Evolutionary conservation across 768 basidiomycete genomes (phyloP), one percentile per base, ranked within the genome.

Genomic region (Tylopilus subfusipes): DNA sequence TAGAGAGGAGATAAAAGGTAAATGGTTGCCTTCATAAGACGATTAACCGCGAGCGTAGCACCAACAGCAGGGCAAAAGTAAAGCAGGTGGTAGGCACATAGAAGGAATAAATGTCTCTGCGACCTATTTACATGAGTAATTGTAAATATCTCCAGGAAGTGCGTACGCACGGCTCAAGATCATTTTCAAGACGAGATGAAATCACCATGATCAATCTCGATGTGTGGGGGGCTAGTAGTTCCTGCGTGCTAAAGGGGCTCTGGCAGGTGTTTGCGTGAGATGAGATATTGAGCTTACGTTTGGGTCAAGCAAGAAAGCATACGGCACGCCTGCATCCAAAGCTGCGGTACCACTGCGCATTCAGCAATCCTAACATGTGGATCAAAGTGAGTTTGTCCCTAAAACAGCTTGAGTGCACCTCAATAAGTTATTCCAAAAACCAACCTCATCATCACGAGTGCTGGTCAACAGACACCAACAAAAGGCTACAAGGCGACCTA

Each of bases 101-200:
- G 72, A 33, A 90, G 69, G 50, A 85, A 70, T 16, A 64, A 62
- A 5, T 78, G 58, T 29, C 70, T 77, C 54, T 77, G 73, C 46
- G 38, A 75, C 78, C 63, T 57, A 42, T 18, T 24, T 16, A 53
- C 18, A 34, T 53, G 59, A 55, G 55, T 50, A 18, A 13, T 22
- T n/a, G 48, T 56, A 47, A 52, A 27, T 14, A 34, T 43, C 2
- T 44, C 18, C 16, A 18, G 38, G 18, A 30, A 48, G 40, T 5
- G 33, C 24, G 25, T 24, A 62, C 82, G 62, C 66, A 87, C 86
- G 74, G 39, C 13, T 75, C 69, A 19, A 69, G 67, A 13, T 73
- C 72, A 54, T 79, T 81, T 65, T 92, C 90, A 1, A 92, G 72
- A 54, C 84, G 87, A 60, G 77, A 82, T 2, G 75, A 68, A 19